Evolutionary conservation across 345 rosid species (phyloP).

Genomic region (Rhizophora mangle): DNA sequence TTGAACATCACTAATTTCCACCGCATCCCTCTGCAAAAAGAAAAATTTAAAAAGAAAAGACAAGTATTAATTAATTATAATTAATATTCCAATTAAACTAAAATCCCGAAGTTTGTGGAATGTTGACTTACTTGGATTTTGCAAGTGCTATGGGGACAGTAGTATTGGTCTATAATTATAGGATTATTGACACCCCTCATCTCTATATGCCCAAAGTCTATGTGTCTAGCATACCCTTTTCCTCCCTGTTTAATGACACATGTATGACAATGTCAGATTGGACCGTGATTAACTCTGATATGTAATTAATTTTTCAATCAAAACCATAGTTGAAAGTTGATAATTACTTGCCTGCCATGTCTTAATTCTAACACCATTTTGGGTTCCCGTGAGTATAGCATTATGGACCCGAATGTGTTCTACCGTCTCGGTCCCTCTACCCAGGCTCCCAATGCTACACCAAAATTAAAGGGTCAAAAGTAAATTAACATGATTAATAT

Average conservation of each 20-base stretch:
- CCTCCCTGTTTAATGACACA: slow-evolving; percentile 38
- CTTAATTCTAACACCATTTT: slow-evolving; percentile 51
- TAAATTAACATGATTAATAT: not conserved
- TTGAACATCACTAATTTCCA: slow-evolving; percentile 30
- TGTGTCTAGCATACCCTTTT: slow-evolving; percentile 39
- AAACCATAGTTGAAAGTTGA: too few relatives aligned
- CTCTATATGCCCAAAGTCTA: slow-evolving; percentile 34
- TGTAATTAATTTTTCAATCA: too few relatives aligned
- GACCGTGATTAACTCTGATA: not conserved
- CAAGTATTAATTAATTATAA: too few relatives aligned
- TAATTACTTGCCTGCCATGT: slow-evolving; percentile 44
- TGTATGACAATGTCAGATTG: not conserved
- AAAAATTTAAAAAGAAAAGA: not conserved
- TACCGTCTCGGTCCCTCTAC: slow-evolving; percentile 28
- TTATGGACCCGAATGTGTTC: slow-evolving; percentile 35
- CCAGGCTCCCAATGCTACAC: slow-evolving; percentile 50
- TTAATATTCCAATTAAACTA: too few relatives aligned
- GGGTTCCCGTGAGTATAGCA: slow-evolving; percentile 28
- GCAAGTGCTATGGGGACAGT: slow-evolving; percentile 44
- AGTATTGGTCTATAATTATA: slow-evolving; percentile 54
- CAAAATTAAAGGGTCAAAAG: not conserved
- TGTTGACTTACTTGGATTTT: slow-evolving; percentile 31
- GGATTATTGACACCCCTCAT: slow-evolving; percentile 27
- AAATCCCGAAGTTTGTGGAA: too few relatives aligned
- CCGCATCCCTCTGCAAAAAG: slow-evolving; percentile 34